Conservation (phyloP, 108 stramenopile genomes). For the Fistulifera pelliculosa region DNA sequence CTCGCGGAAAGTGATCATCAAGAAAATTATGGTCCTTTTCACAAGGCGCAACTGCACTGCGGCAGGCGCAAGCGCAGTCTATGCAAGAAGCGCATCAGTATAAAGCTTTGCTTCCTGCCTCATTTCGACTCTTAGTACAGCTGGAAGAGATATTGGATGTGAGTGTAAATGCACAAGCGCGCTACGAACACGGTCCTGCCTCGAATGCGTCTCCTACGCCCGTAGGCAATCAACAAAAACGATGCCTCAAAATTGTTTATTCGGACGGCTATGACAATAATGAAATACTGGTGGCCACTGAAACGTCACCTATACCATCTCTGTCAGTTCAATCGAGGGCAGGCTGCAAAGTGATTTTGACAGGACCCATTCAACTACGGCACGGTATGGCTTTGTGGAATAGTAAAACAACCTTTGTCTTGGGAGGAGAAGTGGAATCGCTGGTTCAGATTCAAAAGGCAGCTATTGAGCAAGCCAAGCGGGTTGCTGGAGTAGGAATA, state of each 20-base stretch:
- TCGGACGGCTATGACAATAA: constrained; percentile 34
- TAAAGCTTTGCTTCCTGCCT: constrained; percentile 21
- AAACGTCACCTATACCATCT: constrained; percentile 33
- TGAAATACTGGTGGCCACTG: constrained; percentile 30
- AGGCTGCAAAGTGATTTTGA: constrained; percentile 52
- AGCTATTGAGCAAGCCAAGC: constrained; percentile 41
- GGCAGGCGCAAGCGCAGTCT: constrained; percentile 21
- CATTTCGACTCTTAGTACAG: constrained; percentile 51
- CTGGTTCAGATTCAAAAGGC: constrained; percentile 36
- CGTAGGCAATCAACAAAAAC: constrained; percentile 15
- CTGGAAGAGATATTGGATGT: constrained; percentile 62
- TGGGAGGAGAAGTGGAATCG: constrained; percentile 46
- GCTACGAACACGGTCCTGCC: constrained; percentile 16
- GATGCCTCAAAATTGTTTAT: constrained; percentile 38
- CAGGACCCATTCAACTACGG: constrained; percentile 40
- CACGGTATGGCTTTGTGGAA: constrained; percentile 46
- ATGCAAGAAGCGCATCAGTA: neutral
- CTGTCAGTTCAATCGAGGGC: constrained; percentile 25
- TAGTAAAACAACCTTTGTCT: constrained; percentile 34
- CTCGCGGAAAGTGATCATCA: constrained; percentile 1
- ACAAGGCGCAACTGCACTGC: constrained; percentile 8
- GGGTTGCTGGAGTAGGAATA: constrained; percentile 47
- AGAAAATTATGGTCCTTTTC: neutral
- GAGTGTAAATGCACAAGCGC: constrained; percentile 31
- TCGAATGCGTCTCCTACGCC: constrained; percentile 8